phyloP scores from a whole-genome alignment of 2,329 filamentous ascomycete species.

The Knoxdaviesia capensis region DNA sequence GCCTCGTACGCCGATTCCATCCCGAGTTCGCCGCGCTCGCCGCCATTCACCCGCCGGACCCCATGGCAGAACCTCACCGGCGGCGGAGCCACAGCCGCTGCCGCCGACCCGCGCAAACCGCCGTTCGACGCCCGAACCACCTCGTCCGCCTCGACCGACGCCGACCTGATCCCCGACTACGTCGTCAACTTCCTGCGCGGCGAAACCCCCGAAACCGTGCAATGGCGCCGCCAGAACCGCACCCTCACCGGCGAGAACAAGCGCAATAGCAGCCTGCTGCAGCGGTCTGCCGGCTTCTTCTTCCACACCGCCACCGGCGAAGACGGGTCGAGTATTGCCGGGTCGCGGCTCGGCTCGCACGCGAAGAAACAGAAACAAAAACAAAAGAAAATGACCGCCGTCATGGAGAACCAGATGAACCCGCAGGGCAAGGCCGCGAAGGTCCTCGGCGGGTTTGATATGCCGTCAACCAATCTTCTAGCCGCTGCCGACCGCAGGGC shows the following conservation, averaged over 20 bases:
- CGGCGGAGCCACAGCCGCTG: too few species aligned
- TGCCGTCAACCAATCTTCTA: background rate
- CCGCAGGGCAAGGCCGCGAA: too few species aligned
- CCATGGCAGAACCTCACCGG: too few species aligned
- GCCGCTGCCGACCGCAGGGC: background rate
- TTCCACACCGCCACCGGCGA: slow-evolving; percentile 7
- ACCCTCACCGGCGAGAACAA: slow-evolving; percentile 1
- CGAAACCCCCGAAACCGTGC: slow-evolving; percentile 31
- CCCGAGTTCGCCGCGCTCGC: too few species aligned
- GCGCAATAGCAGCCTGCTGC: slow-evolving; percentile 8
- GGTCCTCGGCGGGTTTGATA: too few species aligned
- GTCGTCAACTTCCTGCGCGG: slow-evolving; percentile 33
- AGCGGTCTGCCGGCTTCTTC: slow-evolving; percentile 15
- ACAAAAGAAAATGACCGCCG: too few species aligned
- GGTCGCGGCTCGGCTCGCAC: too few species aligned
- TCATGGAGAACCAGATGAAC: too few species aligned
- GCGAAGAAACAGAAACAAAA: too few species aligned
- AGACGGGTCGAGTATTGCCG: slow-evolving; percentile 4
- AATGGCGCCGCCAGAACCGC: slow-evolving; percentile 19
- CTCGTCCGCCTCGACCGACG: slow-evolving; percentile 12
- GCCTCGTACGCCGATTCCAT: background rate
- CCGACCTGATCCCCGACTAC: slow-evolving; percentile 31
- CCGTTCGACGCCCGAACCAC: background rate
- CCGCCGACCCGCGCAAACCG: background rate
- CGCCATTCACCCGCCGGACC: too few species aligned